phyloP scores from a whole-genome alignment of 208 protist genomes.

The Wallacemonas collosoma region DNA sequence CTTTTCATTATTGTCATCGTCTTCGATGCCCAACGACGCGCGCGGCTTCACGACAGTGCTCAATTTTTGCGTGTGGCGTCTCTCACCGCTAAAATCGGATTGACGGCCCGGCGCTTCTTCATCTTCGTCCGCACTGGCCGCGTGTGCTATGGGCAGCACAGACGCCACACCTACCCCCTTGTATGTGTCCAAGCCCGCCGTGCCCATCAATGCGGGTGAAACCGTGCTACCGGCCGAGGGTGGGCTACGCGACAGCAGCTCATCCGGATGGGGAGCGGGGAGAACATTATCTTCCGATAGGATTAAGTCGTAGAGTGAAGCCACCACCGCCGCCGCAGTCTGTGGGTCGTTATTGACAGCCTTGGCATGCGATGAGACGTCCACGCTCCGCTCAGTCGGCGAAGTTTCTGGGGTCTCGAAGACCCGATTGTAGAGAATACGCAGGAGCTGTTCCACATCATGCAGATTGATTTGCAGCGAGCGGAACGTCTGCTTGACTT shows the following conservation, averaged over 20 bases:
- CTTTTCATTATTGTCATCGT: not conserved
- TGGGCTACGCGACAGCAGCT: too few species aligned
- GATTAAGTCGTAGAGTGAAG: not conserved
- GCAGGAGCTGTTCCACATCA: conserved; percentile 50
- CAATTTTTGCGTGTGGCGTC: conserved; percentile 4
- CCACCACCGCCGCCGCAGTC: not conserved
- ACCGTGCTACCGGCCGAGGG: too few species aligned
- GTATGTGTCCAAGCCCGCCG: too few species aligned
- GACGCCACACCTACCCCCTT: too few species aligned
- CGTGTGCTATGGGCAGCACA: too few species aligned
- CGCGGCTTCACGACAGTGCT: not conserved
- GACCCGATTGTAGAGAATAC: conserved; percentile 34
- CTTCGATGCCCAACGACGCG: not conserved
- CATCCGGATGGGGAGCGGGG: too few species aligned
- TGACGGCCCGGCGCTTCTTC: too few species aligned
- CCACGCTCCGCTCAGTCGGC: not conserved
- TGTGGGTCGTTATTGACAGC: too few species aligned
- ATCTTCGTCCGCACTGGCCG: too few species aligned
- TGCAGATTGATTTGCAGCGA: conserved; percentile 32
- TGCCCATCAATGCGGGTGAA: too few species aligned
- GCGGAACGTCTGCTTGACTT: conserved; percentile 43
- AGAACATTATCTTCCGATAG: not conserved
- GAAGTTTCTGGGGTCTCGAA: conserved; percentile 1
- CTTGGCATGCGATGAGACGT: not conserved
- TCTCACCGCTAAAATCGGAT: not conserved